These are phyloP conservation scores for Cystobasidium slooffiae DNA, from an alignment of 1,284 basidiomycete genomes.

Conservation along the genomic window DNA sequence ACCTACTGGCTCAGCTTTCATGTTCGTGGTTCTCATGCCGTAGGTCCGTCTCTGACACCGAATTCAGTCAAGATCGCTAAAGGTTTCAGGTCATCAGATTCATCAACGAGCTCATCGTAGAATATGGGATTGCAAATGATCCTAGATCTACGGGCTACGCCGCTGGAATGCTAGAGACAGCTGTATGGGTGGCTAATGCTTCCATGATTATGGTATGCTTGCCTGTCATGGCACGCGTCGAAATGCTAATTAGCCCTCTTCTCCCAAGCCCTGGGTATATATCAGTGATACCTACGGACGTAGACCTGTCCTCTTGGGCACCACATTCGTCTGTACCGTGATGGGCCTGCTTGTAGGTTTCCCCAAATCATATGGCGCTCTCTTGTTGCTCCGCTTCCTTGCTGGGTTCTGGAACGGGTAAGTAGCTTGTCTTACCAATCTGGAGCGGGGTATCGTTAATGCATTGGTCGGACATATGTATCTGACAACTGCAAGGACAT, in stretches of 20 bases:
- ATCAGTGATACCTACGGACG: constrained; percentile 30
- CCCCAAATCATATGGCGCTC: neutral
- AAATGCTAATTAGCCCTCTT: neutral
- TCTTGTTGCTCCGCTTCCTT: constrained; percentile 15
- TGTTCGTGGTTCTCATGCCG: constrained; percentile 21
- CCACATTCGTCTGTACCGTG: constrained; percentile 12
- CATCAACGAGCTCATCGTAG: constrained; percentile 32
- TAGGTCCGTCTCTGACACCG: neutral
- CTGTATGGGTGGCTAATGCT: constrained; percentile 11
- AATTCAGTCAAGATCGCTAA: neutral
- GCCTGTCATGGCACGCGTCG: neutral
- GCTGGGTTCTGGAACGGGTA: constrained; percentile 32
- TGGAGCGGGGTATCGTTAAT: too few species aligned
- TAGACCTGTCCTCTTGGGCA: constrained; percentile 12
- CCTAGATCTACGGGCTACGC: constrained; percentile 17
- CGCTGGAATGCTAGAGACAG: constrained; percentile 26
- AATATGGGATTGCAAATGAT: constrained; percentile 30
- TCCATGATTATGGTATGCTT: constrained; percentile 1
- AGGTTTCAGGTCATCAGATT: neutral
- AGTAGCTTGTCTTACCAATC: neutral
- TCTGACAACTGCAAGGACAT: neutral
- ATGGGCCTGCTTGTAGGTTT: constrained; percentile 21
- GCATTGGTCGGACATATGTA: neutral
- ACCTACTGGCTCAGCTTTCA: constrained; percentile 5
- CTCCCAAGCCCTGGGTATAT: constrained; percentile 17